Evolutionary conservation across 345 rosid species (phyloP).

Genomic region (Nephelium lappaceum): DNA sequence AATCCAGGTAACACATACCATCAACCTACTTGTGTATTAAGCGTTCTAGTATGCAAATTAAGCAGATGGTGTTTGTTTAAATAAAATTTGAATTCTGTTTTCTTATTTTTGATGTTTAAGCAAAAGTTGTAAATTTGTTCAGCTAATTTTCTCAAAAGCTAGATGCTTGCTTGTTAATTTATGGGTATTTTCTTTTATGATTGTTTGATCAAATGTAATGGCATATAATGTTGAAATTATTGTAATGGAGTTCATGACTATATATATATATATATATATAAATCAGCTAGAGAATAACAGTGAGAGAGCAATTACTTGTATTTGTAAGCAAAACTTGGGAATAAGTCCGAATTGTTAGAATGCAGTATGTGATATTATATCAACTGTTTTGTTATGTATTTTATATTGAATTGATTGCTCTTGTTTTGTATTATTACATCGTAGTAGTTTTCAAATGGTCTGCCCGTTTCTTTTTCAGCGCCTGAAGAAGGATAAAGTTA

Average conservation of each 20-base stretch:
- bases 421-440: constrained; percentile 19
- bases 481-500: constrained; percentile 39
- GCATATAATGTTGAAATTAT: background rate
- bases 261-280: too few relatives aligned
- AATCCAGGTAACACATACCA: constrained; percentile 36
- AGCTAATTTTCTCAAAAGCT: background rate
- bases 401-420: background rate
- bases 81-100: background rate
- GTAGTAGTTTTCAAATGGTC: constrained; percentile 9
- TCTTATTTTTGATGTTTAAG: background rate
- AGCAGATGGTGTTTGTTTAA: background rate
- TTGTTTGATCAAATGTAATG: background rate
- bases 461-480: constrained; percentile 24
- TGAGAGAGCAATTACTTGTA: background rate
- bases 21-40: background rate
- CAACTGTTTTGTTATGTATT: background rate
- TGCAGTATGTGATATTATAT: background rate
- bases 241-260: background rate
- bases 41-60: background rate
- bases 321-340: background rate
- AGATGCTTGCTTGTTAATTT: background rate
- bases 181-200: background rate
- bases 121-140: background rate
- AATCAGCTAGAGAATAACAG: background rate
- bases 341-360: background rate